These are phyloP conservation scores for Beauveria sp. DNA, from an alignment of 2,329 filamentous ascomycete species.

Conservation along the genomic window DNA sequence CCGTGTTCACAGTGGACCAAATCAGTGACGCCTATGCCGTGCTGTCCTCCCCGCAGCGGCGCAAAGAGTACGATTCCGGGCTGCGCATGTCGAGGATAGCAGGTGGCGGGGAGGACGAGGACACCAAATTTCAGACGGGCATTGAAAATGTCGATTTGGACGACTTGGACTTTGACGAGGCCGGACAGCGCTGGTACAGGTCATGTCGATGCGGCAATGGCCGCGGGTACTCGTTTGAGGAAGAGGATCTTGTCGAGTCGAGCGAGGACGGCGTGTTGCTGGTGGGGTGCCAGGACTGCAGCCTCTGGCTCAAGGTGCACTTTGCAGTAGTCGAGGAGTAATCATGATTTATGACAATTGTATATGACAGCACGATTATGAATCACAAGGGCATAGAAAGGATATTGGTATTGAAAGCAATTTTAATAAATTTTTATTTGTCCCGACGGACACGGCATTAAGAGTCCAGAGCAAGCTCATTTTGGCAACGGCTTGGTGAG, in stretches of 20 bases:
- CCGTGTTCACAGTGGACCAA: constrained; percentile 50
- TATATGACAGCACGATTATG: neutral
- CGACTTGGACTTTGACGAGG: constrained; percentile 49
- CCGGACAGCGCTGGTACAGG: constrained; percentile 42
- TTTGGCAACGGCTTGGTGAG: constrained; percentile 41
- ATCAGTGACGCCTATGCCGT: constrained; percentile 52
- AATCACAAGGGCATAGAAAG: neutral
- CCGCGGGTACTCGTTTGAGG: constrained; percentile 50
- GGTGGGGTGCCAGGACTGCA: constrained; percentile 59
- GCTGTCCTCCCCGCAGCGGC: constrained; percentile 42
- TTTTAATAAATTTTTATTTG: constrained; percentile 45
- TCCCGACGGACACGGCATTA: constrained; percentile 47
- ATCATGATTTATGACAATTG: constrained; percentile 14
- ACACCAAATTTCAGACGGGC: constrained; percentile 43
- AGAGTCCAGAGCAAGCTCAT: constrained; percentile 46
- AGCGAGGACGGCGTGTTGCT: constrained; percentile 52
- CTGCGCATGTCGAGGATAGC: constrained; percentile 30
- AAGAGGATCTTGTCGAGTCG: constrained; percentile 52
- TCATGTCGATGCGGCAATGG: constrained; percentile 57
- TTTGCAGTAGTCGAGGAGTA: constrained; percentile 47
- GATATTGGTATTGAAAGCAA: constrained; percentile 22
- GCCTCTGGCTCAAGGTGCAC: constrained; percentile 56
- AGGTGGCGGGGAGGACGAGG: constrained; percentile 15
- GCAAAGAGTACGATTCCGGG: constrained; percentile 46
- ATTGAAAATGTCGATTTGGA: constrained; percentile 59